Base-by-base conservation (phyloP, 2,329 filamentous ascomycete genomes). In the Colletotrichum endophyticum region DNA sequence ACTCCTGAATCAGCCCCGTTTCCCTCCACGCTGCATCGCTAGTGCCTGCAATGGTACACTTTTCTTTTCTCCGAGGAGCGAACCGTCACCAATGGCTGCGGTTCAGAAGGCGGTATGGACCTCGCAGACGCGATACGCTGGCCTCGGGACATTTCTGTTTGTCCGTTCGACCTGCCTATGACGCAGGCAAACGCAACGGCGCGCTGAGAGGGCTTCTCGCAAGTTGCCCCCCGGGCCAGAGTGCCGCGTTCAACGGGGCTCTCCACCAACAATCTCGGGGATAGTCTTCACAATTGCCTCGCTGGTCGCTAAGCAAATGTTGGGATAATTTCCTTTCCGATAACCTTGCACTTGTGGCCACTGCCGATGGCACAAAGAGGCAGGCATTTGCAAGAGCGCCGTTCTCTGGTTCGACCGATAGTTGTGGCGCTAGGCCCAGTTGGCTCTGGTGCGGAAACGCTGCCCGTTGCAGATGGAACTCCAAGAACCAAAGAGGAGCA, bases 361-460 rank as follows among this genome's bases (percentile, higher is more conserved):
- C 28, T 22, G 27, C 30, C 63, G 70, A 70, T 73, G 63, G 70
- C 73, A 72, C 63, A 57, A 49, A 49, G 69, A 73, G 56, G 28
- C 57, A n/a, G 70, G 44, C 56, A 66, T 19, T 22, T 16, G 25
- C 32, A 36, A 16, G 68, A 28, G 15, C 32, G 44, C 57, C 30
- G 36, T 28, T 22, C 36, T 76, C 66, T 76, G 74, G 74, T 76
- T 75, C 66, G 72, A 77, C 75, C 72, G 72, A 77, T 75, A 68
- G 62, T 44, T n/a, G n/a, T 25, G 30, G 25, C 72, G 66, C 75
- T 77, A 75, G 61, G 19, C 75, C 72, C 30, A 36, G 67, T 75
- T 36, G 72, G 63, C 56, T 57, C 61, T 75, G 75, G 75, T 75
- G 75, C 39, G 72, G 72, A 75, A 77, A 75, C 72, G 75, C 72